Percentiles rank a stretch among this genome's conserved stretches.
Conservation (phyloP, 805 yeast genomes). For the Grigorovia yakushimaensis region DNA sequence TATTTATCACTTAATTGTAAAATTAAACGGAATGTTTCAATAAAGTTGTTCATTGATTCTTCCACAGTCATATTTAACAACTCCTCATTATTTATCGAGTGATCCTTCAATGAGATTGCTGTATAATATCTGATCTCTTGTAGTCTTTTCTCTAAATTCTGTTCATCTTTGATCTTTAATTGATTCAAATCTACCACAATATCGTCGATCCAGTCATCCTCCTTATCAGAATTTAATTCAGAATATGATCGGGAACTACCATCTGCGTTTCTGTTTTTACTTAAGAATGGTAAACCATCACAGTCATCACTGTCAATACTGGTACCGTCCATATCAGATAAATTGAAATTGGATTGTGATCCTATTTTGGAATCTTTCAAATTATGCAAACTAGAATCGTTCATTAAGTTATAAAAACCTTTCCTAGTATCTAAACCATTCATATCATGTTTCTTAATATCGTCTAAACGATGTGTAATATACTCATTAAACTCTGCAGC, state of each 20-base stretch:
- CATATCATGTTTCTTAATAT: neutral
- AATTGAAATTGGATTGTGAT: neutral
- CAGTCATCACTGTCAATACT: neutral
- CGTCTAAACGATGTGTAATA: neutral
- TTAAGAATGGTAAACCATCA: neutral
- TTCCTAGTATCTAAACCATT: neutral
- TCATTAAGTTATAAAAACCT: neutral
- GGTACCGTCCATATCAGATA: neutral
- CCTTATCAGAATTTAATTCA: neutral
- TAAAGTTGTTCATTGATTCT: conserved; percentile 4
- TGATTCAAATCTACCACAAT: neutral
- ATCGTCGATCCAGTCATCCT: neutral
- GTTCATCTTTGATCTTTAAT: neutral
- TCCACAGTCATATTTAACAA: neutral
- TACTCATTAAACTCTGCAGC: neutral
- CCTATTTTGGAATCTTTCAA: neutral
- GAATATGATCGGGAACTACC: neutral
- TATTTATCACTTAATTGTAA: neutral
- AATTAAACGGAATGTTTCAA: conserved; percentile 1
- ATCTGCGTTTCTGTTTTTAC: neutral
- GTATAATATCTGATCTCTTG: neutral
- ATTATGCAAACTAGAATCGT: neutral
- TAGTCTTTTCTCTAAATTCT: neutral
- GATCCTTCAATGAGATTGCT: neutral
- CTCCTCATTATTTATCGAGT: neutral